phyloP scores from a whole-genome alignment of 148 eudicot genomes.

The Salicornia ramosissima region DNA sequence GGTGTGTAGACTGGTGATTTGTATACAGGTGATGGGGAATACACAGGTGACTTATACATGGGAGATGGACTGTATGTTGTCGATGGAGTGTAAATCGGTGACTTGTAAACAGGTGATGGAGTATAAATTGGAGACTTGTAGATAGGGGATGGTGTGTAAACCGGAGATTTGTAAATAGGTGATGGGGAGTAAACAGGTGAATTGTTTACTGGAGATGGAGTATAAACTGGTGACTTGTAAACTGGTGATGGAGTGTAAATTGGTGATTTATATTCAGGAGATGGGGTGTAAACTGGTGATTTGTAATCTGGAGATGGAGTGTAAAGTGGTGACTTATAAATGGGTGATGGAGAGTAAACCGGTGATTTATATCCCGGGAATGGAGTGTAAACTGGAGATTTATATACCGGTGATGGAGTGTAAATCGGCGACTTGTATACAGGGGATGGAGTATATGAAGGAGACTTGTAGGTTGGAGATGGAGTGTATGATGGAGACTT shows the following conservation, averaged over 20 bases:
- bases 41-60: not conserved
- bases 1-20: not conserved
- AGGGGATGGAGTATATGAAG: not conserved
- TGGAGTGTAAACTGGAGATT: conserved; percentile 5
- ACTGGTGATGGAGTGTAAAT: too few species aligned
- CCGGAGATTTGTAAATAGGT: not conserved
- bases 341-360: not conserved
- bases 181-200: conserved; percentile 1
- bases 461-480: not conserved
- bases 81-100: not conserved
- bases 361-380: not conserved
- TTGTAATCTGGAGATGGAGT: too few species aligned
- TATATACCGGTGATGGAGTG: not conserved
- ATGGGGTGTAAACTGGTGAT: too few species aligned
- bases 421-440: not conserved
- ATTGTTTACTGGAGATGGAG: not conserved
- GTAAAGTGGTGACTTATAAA: not conserved
- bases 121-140: not conserved
- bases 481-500: not conserved
- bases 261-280: too few species aligned
- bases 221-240: too few species aligned
- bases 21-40: conserved; percentile 3
- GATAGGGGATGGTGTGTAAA: not conserved
- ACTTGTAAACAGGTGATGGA: not conserved
- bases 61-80: not conserved